Evolutionary conservation across 2,329 filamentous ascomycete genomes (phyloP).

Genomic region (Harringtonia lauricola): DNA sequence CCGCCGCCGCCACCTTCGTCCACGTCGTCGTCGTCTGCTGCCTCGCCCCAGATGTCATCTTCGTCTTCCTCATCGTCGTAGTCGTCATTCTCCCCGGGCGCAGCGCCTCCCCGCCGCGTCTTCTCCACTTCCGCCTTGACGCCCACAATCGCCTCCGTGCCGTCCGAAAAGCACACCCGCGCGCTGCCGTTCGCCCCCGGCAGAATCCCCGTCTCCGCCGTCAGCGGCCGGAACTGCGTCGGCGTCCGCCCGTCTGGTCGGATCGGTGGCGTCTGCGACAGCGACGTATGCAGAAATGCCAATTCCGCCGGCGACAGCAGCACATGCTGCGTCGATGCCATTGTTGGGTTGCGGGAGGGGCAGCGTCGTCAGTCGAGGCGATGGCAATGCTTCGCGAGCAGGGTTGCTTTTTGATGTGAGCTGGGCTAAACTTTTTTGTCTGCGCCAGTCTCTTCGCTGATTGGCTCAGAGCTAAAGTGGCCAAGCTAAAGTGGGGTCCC

Average conservation of each 20-base stretch:
- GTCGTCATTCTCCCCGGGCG: constrained; percentile 16
- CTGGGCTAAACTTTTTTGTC: constrained; percentile 1
- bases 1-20: neutral
- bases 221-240: constrained; percentile 80
- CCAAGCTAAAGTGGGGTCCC: too few relatives aligned
- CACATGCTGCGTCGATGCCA: constrained; percentile 56
- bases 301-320: constrained; percentile 92
- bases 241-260: constrained; percentile 76
- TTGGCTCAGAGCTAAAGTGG: neutral
- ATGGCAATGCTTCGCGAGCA: too few relatives aligned
- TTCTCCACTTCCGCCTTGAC: constrained; percentile 91
- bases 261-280: constrained; percentile 71
- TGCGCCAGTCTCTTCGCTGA: neutral
- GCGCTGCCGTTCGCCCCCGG: constrained; percentile 87
- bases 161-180: constrained; percentile 86
- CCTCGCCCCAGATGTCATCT: neutral
- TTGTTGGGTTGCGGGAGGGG: constrained; percentile 19
- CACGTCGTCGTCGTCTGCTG: neutral
- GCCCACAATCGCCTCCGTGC: constrained; percentile 90
- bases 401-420: too few relatives aligned
- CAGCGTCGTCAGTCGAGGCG: neutral
- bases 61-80: constrained; percentile 15
- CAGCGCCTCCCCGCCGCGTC: constrained; percentile 32
- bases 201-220: constrained; percentile 82
- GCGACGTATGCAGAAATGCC: constrained; percentile 83